Conservation (phyloP, 1,139 yeast species). For the Debaryomyces robertsiae region DNA sequence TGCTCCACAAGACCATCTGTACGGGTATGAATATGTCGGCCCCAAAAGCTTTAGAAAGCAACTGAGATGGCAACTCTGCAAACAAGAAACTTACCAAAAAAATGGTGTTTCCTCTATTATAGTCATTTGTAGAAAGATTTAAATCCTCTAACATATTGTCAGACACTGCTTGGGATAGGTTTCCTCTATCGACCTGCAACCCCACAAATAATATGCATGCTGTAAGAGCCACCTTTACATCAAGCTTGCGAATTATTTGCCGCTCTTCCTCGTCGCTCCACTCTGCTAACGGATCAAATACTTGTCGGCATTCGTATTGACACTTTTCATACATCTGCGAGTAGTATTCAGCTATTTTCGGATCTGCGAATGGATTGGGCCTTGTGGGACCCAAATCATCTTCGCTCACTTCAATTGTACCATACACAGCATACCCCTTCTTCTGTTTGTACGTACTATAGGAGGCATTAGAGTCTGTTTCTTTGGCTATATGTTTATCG, state of each 20-base stretch:
- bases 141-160: conserved; percentile 50
- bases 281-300: conserved; percentile 46
- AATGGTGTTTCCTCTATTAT: conserved; percentile 51
- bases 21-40: conserved; percentile 57
- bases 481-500: no score
- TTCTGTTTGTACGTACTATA: not conserved
- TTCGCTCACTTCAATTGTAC: not conserved
- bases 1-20: conserved; percentile 53
- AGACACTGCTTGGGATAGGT: conserved; percentile 52
- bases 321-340: conserved; percentile 40
- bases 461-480: not conserved
- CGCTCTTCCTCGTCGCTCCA: conserved; percentile 51
- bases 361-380: conserved; percentile 16
- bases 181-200: conserved; percentile 54
- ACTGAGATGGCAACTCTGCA: conserved; percentile 60
- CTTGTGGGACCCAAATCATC: no score
- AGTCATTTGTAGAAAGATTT: conserved; percentile 46
- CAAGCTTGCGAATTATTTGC: conserved; percentile 42
- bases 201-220: conserved; percentile 55
- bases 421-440: not conserved
- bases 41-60: conserved; percentile 53
- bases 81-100: conserved; percentile 45
- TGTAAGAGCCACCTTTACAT: conserved; percentile 46
- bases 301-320: conserved; percentile 46
- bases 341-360: conserved; percentile 44